A percentile compares a stretch with the other conserved stretches of the same genome.
These are phyloP conservation scores for Trypanosoma brucei DNA, from an alignment of 208 protist genomes.

Conservation along the genomic window DNA sequence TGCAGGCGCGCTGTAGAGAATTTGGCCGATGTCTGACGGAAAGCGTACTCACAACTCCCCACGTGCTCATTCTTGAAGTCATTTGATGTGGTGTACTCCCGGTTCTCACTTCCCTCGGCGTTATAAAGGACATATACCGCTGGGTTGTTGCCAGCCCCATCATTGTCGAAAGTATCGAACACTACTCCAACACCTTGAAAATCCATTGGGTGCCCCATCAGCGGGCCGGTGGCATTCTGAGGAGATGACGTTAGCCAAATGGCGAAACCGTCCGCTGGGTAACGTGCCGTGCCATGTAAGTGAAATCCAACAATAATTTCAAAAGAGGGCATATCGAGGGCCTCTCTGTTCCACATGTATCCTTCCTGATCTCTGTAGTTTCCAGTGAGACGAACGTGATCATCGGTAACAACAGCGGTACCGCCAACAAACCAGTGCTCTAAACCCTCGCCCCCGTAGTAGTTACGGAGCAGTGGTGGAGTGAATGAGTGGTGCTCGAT, in stretches of 20 bases:
- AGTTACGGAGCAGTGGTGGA: constrained; percentile 63
- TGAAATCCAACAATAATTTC: constrained; percentile 83
- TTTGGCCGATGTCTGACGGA: constrained; percentile 25
- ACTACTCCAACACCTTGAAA: constrained; percentile 82
- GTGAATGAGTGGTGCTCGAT: constrained; percentile 77
- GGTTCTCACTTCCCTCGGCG: constrained; percentile 10
- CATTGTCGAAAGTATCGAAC: constrained; percentile 90
- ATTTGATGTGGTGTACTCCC: constrained; percentile 31
- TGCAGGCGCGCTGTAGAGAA: constrained; percentile 49
- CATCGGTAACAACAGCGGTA: constrained; percentile 75
- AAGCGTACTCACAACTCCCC: constrained; percentile 57
- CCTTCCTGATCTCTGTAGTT: constrained; percentile 41
- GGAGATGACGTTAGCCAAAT: constrained; percentile 60
- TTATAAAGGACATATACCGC: constrained; percentile 64
- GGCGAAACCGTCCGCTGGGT: constrained; percentile 71
- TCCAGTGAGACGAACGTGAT: constrained; percentile 77
- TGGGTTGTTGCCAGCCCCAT: constrained; percentile 72
- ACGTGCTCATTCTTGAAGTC: constrained; percentile 58
- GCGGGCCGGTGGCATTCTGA: constrained; percentile 31
- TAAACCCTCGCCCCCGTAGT: constrained; percentile 71
- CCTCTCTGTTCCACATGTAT: constrained; percentile 76
- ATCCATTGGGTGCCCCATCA: constrained; percentile 53
- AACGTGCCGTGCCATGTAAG: constrained; percentile 22
- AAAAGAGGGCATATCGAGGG: constrained; percentile 70
- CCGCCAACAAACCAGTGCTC: constrained; percentile 73